Conservation (phyloP, 768 basidiomycete species). For the Russula emetica region DNA sequence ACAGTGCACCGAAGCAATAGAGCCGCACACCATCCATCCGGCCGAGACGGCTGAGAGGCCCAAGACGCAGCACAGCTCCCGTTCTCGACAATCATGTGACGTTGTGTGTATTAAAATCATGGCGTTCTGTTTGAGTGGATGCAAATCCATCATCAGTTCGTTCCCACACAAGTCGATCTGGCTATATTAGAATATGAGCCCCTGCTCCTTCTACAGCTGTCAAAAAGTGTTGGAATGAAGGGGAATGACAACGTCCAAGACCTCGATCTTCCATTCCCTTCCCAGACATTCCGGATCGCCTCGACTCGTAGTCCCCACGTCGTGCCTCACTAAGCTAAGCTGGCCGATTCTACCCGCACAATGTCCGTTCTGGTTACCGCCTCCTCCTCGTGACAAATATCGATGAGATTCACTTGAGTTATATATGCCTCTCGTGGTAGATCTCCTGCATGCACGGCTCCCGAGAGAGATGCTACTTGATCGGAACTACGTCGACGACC, state of each 20-base stretch:
- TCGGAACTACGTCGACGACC: conserved; percentile 84
- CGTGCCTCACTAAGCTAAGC: conserved; percentile 22
- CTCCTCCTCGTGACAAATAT: conserved; percentile 57
- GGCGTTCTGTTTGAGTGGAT: conserved; percentile 3
- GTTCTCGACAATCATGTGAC: neutral
- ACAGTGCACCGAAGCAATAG: conserved; percentile 41
- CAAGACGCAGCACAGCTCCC: neutral
- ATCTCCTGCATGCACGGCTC: conserved; percentile 60
- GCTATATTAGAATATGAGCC: neutral
- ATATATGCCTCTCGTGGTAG: conserved; percentile 87
- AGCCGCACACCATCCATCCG: neutral
- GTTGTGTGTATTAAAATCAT: neutral
- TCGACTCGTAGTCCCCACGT: too few relatives aligned
- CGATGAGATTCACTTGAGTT: conserved; percentile 72
- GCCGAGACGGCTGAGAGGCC: neutral
- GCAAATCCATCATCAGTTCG: neutral
- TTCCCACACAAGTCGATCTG: neutral
- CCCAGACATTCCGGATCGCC: conserved; percentile 19
- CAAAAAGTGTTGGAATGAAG: conserved; percentile 47
- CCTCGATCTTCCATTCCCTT: conserved; percentile 55
- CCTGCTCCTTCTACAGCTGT: neutral
- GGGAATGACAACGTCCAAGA: conserved; percentile 58
- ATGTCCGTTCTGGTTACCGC: conserved; percentile 58
- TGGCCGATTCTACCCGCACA: conserved; percentile 41
- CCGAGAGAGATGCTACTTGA: conserved; percentile 79